phyloP scores from a whole-genome alignment of 495 filamentous ascomycete genomes.

The Staphylotrichum longicolle region DNA sequence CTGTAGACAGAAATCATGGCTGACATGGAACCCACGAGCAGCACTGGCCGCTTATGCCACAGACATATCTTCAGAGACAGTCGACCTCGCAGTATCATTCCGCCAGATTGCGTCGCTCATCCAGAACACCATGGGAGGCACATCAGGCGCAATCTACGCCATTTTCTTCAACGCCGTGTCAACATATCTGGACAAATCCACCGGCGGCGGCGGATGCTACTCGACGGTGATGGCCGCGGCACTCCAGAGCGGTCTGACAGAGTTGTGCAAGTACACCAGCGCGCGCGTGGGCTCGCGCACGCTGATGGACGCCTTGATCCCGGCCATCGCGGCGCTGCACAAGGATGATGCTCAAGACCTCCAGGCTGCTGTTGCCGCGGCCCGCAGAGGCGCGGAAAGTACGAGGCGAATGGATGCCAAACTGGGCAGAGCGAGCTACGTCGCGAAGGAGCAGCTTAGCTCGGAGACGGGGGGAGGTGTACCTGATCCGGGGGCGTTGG shows the following conservation, averaged over 20 bases:
- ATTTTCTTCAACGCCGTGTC: constrained; percentile 2
- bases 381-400: neutral
- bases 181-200: neutral
- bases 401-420: neutral
- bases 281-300: neutral
- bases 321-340: neutral
- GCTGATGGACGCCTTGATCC: neutral
- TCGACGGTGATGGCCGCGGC: neutral
- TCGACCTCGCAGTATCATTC: neutral
- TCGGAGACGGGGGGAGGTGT: neutral
- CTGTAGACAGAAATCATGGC: too few relatives aligned
- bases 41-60: neutral
- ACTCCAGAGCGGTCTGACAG: neutral
- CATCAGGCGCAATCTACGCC: constrained; percentile 1
- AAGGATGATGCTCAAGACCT: neutral
- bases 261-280: constrained; percentile 4
- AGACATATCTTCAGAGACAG: neutral
- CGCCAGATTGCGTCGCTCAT: neutral
- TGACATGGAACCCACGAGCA: neutral
- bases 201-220: neutral
- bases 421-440: neutral
- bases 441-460: neutral
- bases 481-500: neutral
- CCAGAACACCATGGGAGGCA: neutral
- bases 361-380: neutral